These are phyloP conservation scores for Ceratocystis huliohia DNA, from an alignment of 2,329 filamentous ascomycete species.

Conservation along the genomic window DNA sequence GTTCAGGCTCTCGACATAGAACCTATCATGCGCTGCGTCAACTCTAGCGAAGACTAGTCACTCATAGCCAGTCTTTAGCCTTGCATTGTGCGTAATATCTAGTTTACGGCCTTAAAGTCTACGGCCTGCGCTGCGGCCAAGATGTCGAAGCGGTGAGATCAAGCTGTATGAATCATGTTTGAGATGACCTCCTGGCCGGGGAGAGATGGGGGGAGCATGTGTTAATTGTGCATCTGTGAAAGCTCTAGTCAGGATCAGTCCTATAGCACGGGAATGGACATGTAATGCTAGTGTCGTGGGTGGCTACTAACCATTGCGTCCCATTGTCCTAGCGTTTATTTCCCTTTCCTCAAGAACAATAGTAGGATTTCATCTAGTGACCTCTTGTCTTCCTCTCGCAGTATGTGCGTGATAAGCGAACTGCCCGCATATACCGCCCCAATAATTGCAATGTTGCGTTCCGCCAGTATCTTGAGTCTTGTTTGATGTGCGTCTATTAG, in stretches of 20 bases:
- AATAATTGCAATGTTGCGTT: conserved; percentile 35
- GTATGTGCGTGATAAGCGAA: conserved; percentile 33
- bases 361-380: conserved; percentile 22
- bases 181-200: conserved; percentile 21
- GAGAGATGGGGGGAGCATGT: neutral
- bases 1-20: conserved; percentile 11
- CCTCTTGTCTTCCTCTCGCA: conserved; percentile 21
- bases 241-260: neutral
- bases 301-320: conserved; percentile 26
- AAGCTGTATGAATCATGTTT: conserved; percentile 23
- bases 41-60: conserved; percentile 25
- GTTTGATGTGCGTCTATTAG: conserved; percentile 32
- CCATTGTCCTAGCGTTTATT: conserved; percentile 31
- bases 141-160: conserved; percentile 22
- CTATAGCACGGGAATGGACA: no score
- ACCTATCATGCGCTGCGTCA: conserved; percentile 24
- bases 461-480: conserved; percentile 29
- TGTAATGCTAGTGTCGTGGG: neutral
- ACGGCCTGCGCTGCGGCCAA: conserved; percentile 24
- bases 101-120: conserved; percentile 25
- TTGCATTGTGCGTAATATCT: conserved; percentile 22
- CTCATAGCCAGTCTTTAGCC: conserved; percentile 26
- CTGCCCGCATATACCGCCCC: conserved; percentile 37
- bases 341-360: conserved; percentile 29
- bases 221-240: neutral